These are phyloP conservation scores for Jatropha multifida DNA, from an alignment of 441 rosid species.

Conservation along the genomic window DNA sequence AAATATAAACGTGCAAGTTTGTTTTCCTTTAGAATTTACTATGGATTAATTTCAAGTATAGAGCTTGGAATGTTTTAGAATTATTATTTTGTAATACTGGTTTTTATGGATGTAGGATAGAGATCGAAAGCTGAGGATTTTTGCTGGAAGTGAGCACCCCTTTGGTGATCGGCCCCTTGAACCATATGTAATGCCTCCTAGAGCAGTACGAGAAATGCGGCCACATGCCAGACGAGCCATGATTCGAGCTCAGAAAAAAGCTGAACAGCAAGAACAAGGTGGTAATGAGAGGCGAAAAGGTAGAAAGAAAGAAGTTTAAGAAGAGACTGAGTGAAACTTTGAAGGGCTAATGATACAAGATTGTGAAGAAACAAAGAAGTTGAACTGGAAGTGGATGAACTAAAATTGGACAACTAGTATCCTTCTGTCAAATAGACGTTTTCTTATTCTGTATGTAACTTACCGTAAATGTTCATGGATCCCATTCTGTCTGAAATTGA, in stretches of 20 bases:
- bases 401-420: constrained; percentile 8
- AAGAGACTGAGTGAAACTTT: constrained; percentile 33
- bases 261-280: constrained; percentile 58
- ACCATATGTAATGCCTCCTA: constrained; percentile 77
- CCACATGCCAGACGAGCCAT: constrained; percentile 93
- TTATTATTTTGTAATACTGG: constrained; percentile 2
- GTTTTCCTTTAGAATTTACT: not conserved
- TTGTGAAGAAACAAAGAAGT: not conserved
- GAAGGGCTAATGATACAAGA: not conserved
- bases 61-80: not conserved
- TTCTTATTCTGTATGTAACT: not conserved
- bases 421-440: not conserved
- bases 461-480: not conserved
- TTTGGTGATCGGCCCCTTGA: constrained; percentile 81
- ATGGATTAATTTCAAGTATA: not conserved
- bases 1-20: not conserved
- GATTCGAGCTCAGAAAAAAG: constrained; percentile 90
- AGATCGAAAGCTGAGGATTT: constrained; percentile 89
- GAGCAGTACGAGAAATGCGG: constrained; percentile 84
- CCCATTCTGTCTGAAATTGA: constrained; percentile 8
- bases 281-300: constrained; percentile 48
- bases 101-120: constrained; percentile 62
- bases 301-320: constrained; percentile 46
- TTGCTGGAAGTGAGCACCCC: constrained; percentile 83
- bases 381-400: constrained; percentile 20